Evolutionary conservation across 2,329 filamentous ascomycete genomes (phyloP), one percentile per base, ranked within the genome.

Genomic region (Thermothelomyces thermophilus): DNA sequence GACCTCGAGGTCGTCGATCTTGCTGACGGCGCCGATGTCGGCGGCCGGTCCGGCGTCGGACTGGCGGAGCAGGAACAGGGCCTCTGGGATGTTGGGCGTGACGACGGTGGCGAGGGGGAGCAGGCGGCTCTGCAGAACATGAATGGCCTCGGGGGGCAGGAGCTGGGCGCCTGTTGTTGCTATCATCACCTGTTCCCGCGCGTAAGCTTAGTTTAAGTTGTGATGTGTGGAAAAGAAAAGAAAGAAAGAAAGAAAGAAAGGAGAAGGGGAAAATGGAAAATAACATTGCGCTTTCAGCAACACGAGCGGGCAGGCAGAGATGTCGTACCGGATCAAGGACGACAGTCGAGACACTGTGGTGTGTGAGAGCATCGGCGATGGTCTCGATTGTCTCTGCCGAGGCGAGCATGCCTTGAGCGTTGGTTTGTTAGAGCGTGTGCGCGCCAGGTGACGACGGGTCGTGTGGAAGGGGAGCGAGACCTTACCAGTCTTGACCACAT

Each of bases 401-500:
- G 16, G 86, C 86, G 52, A 94, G 75, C 88, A 95, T 95, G 34
- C 88, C 87, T 91, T 37, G 33, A 26, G 34, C 37, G 45, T 45
- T 20, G 43, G 16, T n/a, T n/a, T n/a, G n/a, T n/a, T n/a, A n/a
- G n/a, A n/a, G n/a, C n/a, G n/a, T n/a, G n/a, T 22, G 31, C 28
- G 6, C 1, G 30, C 11, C 14, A 24, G 6, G 5, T 9, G 20
- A 13, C 1, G 14, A 22, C 14, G 22, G 6, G 22, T 30, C 7
- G 3, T 11, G 17, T 30, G 9, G 5, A 8, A 20, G 35, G 24
- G 7, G 19, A 33, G 7, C 33, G 17, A 26, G 16, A 28, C 66
- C 72, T 60, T 67, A 94, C 90, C 91, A 41, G 88, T 90, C 70
- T 96, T 97, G 58, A 97, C 81, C 41, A 95, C 89, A 73, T 95